Evolutionary conservation across 176 grass and related monocot species (phyloP).

Genomic region (Carex scoparia): DNA sequence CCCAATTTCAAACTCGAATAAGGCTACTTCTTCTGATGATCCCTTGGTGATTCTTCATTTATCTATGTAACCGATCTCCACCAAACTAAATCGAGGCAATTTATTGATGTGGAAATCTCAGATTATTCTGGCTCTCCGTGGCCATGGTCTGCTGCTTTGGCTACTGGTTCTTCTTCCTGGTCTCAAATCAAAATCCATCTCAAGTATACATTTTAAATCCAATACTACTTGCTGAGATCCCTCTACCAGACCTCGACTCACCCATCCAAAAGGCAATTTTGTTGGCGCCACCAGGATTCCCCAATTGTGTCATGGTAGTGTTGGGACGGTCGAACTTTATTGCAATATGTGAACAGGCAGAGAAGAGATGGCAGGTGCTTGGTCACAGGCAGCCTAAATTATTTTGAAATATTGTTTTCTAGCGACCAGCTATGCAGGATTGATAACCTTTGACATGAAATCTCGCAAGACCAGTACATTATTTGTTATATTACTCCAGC

Average conservation of each 20-base stretch:
- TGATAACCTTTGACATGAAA: neutral
- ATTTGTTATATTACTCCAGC: neutral
- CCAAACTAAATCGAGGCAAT: too few species aligned
- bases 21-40: too few species aligned
- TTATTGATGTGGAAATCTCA: too few species aligned
- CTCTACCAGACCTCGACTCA: neutral
- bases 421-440: neutral
- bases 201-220: neutral
- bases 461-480: neutral
- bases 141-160: neutral
- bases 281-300: neutral
- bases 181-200: neutral
- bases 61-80: too few species aligned
- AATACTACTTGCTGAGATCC: neutral
- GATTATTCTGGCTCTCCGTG: neutral
- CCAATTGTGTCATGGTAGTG: neutral
- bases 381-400: neutral
- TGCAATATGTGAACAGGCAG: neutral
- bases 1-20: too few species aligned
- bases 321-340: neutral
- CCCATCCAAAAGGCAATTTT: neutral
- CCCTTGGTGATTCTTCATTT: too few species aligned
- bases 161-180: conserved; percentile 2
- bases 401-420: neutral
- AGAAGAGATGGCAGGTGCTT: neutral